Conservation (phyloP, 768 basidiomycete species). For the Leccinum ochraceum region DNA sequence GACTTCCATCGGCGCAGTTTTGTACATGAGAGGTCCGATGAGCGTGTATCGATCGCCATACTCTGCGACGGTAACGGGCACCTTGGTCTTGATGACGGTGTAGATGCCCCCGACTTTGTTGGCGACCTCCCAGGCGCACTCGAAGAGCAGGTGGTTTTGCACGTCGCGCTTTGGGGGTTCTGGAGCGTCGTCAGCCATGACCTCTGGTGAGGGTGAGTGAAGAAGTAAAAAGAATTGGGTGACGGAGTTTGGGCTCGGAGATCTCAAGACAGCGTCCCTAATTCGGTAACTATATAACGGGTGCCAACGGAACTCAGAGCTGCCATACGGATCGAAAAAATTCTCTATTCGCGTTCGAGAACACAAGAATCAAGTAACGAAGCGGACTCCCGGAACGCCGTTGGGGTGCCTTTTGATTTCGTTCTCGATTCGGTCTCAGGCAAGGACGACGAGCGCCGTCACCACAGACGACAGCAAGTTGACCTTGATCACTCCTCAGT, state of each 20-base stretch:
- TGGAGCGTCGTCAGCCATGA: conserved; percentile 23
- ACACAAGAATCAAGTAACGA: background rate
- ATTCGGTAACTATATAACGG: conserved; percentile 22
- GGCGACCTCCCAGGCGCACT: conserved; percentile 97
- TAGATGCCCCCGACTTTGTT: conserved; percentile 99
- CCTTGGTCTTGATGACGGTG: conserved; percentile 99
- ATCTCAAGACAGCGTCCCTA: conserved; percentile 12
- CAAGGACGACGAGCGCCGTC: conserved; percentile 37
- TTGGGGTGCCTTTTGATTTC: background rate
- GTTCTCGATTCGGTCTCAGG: conserved; percentile 19
- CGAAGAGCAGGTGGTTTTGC: conserved; percentile 81
- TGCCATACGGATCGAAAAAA: background rate
- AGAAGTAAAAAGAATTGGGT: background rate
- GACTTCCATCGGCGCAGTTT: conserved; percentile 98
- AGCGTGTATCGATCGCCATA: conserved; percentile 95
- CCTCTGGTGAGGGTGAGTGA: conserved; percentile 1
- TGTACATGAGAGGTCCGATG: conserved; percentile 98
- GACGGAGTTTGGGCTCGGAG: conserved; percentile 14
- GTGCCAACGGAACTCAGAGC: background rate
- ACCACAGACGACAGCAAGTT: conserved; percentile 46
- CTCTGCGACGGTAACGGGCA: conserved; percentile 95
- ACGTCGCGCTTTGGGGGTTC: conserved; percentile 61
- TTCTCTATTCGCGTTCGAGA: conserved; percentile 1
- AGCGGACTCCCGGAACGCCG: background rate
- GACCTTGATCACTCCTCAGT: conserved; percentile 32